A percentile compares a stretch with the other conserved stretches of the same genome.
Conservation (phyloP, 345 rosid species). For the Brassica cretica region DNA sequence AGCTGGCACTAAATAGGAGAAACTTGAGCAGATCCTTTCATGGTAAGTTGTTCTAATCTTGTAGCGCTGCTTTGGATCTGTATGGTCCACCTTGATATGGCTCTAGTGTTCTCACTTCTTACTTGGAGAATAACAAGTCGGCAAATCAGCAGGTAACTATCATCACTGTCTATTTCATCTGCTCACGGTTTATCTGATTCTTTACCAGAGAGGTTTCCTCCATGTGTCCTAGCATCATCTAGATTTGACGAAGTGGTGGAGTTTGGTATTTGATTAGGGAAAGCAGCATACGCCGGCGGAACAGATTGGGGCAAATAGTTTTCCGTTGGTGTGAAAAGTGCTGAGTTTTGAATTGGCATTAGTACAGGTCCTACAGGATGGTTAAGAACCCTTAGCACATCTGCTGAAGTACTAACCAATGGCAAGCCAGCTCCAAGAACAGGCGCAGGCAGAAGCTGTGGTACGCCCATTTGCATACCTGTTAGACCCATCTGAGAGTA, state of each 20-base stretch:
- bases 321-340: slow-evolving; percentile 19
- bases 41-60: slow-evolving; percentile 8
- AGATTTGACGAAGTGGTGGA: slow-evolving; percentile 26
- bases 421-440: slow-evolving; percentile 7
- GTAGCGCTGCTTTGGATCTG: slow-evolving; percentile 11
- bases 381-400: slow-evolving; percentile 21
- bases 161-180: slow-evolving; percentile 24
- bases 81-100: neutral
- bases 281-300: slow-evolving; percentile 11
- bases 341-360: slow-evolving; percentile 14
- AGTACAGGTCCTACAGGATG: slow-evolving; percentile 33
- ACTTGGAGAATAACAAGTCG: slow-evolving; percentile 1
- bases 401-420: neutral
- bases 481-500: slow-evolving; percentile 36
- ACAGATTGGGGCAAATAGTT: slow-evolving; percentile 24
- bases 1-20: slow-evolving; percentile 6
- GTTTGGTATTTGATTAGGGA: slow-evolving; percentile 19
- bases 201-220: slow-evolving; percentile 20
- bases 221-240: slow-evolving; percentile 13
- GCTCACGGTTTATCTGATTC: slow-evolving; percentile 18
- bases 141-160: slow-evolving; percentile 16
- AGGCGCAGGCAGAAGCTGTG: slow-evolving; percentile 26
- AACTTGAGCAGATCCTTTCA: slow-evolving; percentile 22
- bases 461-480: slow-evolving; percentile 29
- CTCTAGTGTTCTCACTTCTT: slow-evolving; percentile 7